These are phyloP conservation scores for Fusarium multiceps DNA, from an alignment of 2,329 filamentous ascomycete genomes.

Conservation along the genomic window DNA sequence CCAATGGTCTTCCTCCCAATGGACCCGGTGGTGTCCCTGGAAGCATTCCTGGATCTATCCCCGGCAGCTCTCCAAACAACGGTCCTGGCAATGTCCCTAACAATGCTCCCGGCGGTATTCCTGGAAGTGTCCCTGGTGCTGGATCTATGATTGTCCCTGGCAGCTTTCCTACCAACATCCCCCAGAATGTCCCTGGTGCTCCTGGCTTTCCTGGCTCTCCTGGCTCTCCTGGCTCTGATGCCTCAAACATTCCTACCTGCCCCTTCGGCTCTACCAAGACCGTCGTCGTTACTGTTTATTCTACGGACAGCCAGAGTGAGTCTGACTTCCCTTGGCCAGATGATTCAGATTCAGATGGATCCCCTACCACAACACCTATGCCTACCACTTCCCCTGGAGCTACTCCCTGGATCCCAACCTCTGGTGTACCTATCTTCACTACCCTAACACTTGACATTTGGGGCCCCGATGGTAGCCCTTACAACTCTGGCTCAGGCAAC, in stretches of 20 bases:
- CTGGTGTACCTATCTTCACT: constrained; percentile 48
- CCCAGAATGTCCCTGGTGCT: constrained; percentile 21
- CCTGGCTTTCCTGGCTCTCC: background rate
- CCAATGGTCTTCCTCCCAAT: constrained; percentile 26
- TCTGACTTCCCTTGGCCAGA: constrained; percentile 28
- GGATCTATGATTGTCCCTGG: too few species aligned
- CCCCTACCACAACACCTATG: constrained; percentile 43
- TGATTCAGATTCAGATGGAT: constrained; percentile 36
- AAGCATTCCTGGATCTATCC: constrained; percentile 8
- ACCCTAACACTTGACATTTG: constrained; percentile 53
- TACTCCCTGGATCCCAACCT: constrained; percentile 17
- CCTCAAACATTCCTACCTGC: constrained; percentile 52
- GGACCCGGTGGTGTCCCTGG: constrained; percentile 15
- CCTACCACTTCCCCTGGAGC: constrained; percentile 44
- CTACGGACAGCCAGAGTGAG: constrained; percentile 46
- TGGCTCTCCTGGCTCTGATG: constrained; percentile 1
- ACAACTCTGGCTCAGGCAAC: constrained; percentile 13
- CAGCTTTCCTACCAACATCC: too few species aligned
- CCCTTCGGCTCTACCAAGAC: constrained; percentile 55
- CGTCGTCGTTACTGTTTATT: constrained; percentile 61
- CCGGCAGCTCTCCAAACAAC: constrained; percentile 14
- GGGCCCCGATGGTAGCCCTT: constrained; percentile 35
- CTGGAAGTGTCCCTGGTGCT: constrained; percentile 10
- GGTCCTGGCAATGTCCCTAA: background rate
- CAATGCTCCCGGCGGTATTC: background rate